Conservation (phyloP, 257 asterid species). For the Craterostigma plantagineum region DNA sequence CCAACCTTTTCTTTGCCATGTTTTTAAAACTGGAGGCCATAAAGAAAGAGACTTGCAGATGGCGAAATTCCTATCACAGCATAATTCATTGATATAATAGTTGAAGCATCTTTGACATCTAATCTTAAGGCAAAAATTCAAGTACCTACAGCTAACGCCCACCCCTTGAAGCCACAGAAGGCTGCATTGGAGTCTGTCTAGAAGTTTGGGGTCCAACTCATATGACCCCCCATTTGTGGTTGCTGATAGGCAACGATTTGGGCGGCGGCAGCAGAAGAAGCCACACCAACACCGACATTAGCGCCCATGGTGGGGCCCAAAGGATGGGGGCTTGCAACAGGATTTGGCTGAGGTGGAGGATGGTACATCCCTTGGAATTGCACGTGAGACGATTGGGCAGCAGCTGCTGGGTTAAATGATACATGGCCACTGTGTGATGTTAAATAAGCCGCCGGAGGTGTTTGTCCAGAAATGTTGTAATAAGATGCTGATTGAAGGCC, state of each 20-base stretch:
- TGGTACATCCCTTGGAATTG: conserved; percentile 80
- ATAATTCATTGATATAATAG: conserved; percentile 31
- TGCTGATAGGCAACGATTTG: conserved; percentile 80
- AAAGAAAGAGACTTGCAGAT: neutral
- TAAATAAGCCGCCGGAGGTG: conserved; percentile 67
- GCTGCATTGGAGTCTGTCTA: conserved; percentile 10
- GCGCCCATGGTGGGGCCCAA: conserved; percentile 70
- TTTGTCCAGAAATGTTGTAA: conserved; percentile 76
- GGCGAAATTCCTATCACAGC: conserved; percentile 4
- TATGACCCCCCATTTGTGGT: conserved; percentile 71
- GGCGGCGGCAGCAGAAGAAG: conserved; percentile 69
- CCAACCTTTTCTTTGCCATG: too few species aligned
- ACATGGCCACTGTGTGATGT: conserved; percentile 76
- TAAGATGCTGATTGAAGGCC: conserved; percentile 60
- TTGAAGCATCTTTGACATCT: conserved; percentile 23
- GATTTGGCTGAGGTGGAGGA: conserved; percentile 41
- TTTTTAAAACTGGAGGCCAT: too few species aligned
- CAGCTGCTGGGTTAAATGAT: conserved; percentile 61
- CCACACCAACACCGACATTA: conserved; percentile 63
- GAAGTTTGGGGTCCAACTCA: conserved; percentile 75
- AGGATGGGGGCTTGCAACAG: conserved; percentile 57
- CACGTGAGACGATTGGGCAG: conserved; percentile 84
- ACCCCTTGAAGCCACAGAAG: too few species aligned
- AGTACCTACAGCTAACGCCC: too few species aligned
- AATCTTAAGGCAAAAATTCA: too few species aligned